Conservation (phyloP, 345 rosid species). For the Trapa bicornis region DNA sequence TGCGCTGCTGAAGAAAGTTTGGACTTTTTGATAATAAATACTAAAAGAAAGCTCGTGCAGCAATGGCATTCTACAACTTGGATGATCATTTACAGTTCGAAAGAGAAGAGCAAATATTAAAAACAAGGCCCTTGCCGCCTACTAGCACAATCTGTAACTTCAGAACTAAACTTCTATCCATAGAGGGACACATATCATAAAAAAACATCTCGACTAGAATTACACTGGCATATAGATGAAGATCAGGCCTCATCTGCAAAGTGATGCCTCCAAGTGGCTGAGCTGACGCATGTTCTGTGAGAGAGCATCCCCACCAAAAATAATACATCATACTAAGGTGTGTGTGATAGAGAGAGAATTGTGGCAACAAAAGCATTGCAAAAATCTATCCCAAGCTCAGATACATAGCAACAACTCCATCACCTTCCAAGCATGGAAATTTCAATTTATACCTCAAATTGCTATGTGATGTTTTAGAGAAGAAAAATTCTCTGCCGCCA, state of each 20-base stretch:
- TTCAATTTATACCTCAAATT: neutral
- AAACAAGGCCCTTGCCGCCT: neutral
- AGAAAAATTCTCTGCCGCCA: too few relatives aligned
- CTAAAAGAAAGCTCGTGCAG: neutral
- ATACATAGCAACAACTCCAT: neutral
- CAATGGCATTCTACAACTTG: neutral
- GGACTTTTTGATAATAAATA: neutral
- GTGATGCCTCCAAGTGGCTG: neutral
- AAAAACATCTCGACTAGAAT: neutral
- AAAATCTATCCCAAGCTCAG: neutral
- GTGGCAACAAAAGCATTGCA: neutral
- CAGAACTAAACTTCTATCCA: neutral
- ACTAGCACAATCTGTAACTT: neutral
- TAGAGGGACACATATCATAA: neutral
- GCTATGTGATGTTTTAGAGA: neutral
- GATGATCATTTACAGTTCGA: constrained; percentile 1
- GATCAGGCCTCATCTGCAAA: neutral
- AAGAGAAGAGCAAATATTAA: neutral
- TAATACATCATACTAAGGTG: too few relatives aligned
- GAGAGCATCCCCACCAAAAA: neutral
- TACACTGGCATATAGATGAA: neutral
- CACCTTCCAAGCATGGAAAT: neutral
- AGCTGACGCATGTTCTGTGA: neutral
- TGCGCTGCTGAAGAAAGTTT: too few relatives aligned
- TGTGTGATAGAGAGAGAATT: neutral